Evolutionary conservation across 192 early-diverging fungal genomes (phyloP).

Genomic region (Coemansia sp.): DNA sequence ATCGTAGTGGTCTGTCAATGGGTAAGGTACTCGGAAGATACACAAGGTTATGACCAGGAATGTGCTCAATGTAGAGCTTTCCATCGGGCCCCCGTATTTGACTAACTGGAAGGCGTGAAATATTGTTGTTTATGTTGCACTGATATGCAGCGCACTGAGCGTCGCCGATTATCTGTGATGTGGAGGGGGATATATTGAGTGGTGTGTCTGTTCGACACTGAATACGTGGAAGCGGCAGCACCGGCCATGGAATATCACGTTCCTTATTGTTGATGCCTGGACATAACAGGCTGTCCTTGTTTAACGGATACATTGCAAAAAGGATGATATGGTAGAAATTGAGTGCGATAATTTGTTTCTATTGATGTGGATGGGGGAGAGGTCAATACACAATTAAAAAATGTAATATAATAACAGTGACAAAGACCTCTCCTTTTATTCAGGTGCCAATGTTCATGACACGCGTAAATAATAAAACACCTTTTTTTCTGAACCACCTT

Average conservation of each 20-base stretch:
- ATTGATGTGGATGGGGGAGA: no score
- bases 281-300: no score
- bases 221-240: neutral
- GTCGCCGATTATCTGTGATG: constrained; percentile 13
- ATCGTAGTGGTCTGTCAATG: neutral
- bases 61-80: constrained; percentile 27
- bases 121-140: constrained; percentile 4
- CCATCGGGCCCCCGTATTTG: constrained; percentile 19
- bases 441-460: no score
- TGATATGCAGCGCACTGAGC: constrained; percentile 3
- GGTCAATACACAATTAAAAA: no score
- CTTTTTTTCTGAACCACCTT: no score
- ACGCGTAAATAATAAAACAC: no score
- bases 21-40: constrained; percentile 14
- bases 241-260: neutral
- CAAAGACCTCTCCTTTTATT: no score
- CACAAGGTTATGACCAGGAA: constrained; percentile 25
- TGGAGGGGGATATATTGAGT: neutral
- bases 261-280: no score
- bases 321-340: no score
- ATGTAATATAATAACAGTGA: no score
- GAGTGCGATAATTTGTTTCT: no score
- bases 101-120: constrained; percentile 13
- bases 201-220: neutral
- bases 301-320: no score